Percentiles rank a stretch among this genome's conserved stretches.
These are phyloP conservation scores for Lichtheimia ornata DNA, from an alignment of 371 early-diverging fungal species.

Conservation along the genomic window DNA sequence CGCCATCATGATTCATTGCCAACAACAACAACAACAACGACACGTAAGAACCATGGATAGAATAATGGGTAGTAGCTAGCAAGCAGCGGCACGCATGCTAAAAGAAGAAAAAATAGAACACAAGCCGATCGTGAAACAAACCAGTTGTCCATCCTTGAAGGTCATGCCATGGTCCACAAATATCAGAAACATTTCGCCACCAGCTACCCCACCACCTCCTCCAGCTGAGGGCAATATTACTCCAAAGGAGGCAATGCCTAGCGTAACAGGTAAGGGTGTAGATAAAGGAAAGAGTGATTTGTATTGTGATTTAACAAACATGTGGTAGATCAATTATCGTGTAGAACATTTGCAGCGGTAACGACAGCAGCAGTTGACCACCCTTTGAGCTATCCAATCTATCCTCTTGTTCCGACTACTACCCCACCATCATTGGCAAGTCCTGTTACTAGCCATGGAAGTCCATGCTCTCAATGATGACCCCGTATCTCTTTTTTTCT, in stretches of 20 bases:
- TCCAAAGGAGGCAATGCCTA: slow-evolving; percentile 25
- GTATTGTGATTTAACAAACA: background rate
- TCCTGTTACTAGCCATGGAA: background rate
- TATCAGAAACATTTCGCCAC: slow-evolving; percentile 9
- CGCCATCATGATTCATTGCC: too few relatives aligned
- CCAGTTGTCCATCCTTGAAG: slow-evolving; percentile 25
- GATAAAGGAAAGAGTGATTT: background rate
- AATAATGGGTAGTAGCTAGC: background rate
- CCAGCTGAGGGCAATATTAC: slow-evolving; percentile 4
- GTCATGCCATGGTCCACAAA: slow-evolving; percentile 12
- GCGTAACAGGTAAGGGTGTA: slow-evolving; percentile 24
- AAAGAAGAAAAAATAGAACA: slow-evolving; percentile 6
- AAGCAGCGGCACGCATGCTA: background rate
- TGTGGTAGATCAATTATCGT: slow-evolving; percentile 30
- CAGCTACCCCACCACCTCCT: slow-evolving; percentile 2
- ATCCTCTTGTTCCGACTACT: slow-evolving; percentile 14
- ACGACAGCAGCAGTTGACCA: slow-evolving; percentile 18
- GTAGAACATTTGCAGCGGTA: slow-evolving; percentile 34
- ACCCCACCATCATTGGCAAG: background rate
- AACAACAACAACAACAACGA: too few relatives aligned
- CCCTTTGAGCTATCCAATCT: slow-evolving; percentile 20
- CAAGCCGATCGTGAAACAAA: slow-evolving; percentile 22
- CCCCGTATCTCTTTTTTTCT: background rate
- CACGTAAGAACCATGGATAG: background rate
- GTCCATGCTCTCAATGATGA: background rate